These are phyloP conservation scores for Sarocladium brachiariae DNA, from an alignment of 2,329 filamentous ascomycete genomes.

Conservation along the genomic window DNA sequence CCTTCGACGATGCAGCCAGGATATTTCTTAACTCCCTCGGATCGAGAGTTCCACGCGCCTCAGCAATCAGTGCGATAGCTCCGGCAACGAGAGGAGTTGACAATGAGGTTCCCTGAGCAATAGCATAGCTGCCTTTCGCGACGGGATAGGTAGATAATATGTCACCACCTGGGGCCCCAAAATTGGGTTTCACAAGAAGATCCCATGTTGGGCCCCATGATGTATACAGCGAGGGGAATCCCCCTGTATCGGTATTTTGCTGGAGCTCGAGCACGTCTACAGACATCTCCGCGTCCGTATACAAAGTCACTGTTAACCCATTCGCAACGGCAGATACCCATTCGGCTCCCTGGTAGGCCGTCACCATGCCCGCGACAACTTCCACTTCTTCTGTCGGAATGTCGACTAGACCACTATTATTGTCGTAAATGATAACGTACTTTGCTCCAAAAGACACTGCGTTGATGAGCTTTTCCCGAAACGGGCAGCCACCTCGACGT, in stretches of 20 bases:
- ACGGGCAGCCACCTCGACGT: constrained; percentile 35
- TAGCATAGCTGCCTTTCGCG: constrained; percentile 27
- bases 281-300: too few relatives aligned
- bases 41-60: constrained; percentile 35
- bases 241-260: constrained; percentile 14
- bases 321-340: too few relatives aligned
- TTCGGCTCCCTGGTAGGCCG: constrained; percentile 30
- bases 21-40: constrained; percentile 35
- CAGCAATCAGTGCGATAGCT: constrained; percentile 30
- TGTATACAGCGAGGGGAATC: constrained; percentile 25
- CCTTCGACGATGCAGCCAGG: constrained; percentile 28
- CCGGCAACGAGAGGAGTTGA: constrained; percentile 35
- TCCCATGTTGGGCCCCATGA: constrained; percentile 37
- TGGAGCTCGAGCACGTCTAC: not conserved
- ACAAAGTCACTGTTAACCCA: too few relatives aligned
- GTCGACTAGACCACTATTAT: constrained; percentile 15
- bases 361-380: constrained; percentile 34
- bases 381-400: constrained; percentile 16
- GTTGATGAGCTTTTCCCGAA: constrained; percentile 27
- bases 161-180: constrained; percentile 31
- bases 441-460: constrained; percentile 42
- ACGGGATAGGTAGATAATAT: constrained; percentile 40
- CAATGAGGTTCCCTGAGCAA: constrained; percentile 41
- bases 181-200: constrained; percentile 31
- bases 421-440: constrained; percentile 50